Base-by-base conservation (phyloP, 2,329 filamentous ascomycete species). In the Orbilia brochopaga region DNA sequence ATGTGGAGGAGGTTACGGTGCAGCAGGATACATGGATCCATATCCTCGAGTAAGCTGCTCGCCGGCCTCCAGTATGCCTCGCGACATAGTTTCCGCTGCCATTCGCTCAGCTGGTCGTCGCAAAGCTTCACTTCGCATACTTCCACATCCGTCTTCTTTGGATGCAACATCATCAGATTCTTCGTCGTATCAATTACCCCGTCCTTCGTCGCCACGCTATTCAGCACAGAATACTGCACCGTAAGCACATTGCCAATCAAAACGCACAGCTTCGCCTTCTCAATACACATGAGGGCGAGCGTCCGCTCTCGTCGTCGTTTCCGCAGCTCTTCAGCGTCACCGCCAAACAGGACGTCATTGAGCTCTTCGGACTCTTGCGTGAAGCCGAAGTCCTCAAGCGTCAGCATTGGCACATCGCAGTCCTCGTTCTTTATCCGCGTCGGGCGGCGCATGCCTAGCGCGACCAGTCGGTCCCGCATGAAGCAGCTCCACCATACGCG, bases 401-500 rank as follows among this genome's bases (percentile, higher is more conserved):
- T 87, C 56, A 97, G 83, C 90, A 96, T 94, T 0, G 92, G 91
- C 30, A 97, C 92, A 78, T 97, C 91, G 78, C 91, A 96, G 79
- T 97, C 92, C 76, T 94, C 90, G 70, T 92, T 88, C 83, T 95
- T 95, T 80, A 97, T 95, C 59, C 92, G 85, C 42, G 92, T 96
- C 2, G 92, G 92, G 60, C 93, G 87, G 64, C 93, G 87, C 92
- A 97, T 97, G 63, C 93, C 93, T 11, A 97, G 82, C 1, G 93
- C 93, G 74, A 97, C 92, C 46, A 97, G 84, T 54, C 92, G 89
- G 80, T 97, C 93, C 61, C 92, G 88, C 87, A 96, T 96, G 78
- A 96, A 96, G 74, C 91, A 95, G 32, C 90, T 96, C 93, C 93
- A 97, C 93, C 93, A 97, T 75, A 97, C 94, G 59, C 92, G 85